Evolutionary conservation across 1,139 yeast species (phyloP).

Genomic region (Yamadazyma blattariae): DNA sequence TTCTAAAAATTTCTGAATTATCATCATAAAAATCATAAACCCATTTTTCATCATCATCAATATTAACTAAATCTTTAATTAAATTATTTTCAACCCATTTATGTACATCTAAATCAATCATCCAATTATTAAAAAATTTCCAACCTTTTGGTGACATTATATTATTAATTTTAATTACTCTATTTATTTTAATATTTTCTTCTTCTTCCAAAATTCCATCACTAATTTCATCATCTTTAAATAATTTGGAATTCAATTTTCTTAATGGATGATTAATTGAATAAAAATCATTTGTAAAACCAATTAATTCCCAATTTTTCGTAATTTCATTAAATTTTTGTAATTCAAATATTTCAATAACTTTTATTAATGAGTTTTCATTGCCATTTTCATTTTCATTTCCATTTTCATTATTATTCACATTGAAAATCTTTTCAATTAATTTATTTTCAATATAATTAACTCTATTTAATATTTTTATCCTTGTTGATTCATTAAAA

Average conservation of each 20-base stretch:
- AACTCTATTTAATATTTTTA: constrained; percentile 43
- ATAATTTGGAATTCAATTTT: constrained; percentile 11
- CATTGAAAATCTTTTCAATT: constrained; percentile 10
- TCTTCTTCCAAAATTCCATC: constrained; percentile 15
- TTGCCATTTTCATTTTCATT: no score
- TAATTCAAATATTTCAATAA: constrained; percentile 69
- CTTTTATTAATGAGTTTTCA: constrained; percentile 25
- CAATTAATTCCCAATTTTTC: constrained; percentile 59
- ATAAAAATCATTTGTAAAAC: constrained; percentile 55
- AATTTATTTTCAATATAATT: constrained; percentile 39
- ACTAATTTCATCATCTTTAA: constrained; percentile 14
- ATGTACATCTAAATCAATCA: constrained; percentile 54
- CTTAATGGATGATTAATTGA: constrained; percentile 34
- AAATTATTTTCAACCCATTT: constrained; percentile 55
- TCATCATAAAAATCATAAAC: constrained; percentile 53
- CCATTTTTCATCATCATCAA: constrained; percentile 75
- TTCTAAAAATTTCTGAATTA: constrained; percentile 30
- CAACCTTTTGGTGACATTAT: constrained; percentile 58
- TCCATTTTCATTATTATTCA: constrained; percentile 9
- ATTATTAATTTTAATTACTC: constrained; percentile 10
- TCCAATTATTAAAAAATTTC: constrained; percentile 55
- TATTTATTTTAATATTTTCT: constrained; percentile 12
- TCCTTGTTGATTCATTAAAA: constrained; percentile 61
- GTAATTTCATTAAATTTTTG: constrained; percentile 51
- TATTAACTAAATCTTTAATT: constrained; percentile 50